Base-by-base conservation (phyloP, 225 moss, liverwort and hornwort genomes). In the Bryoerythrophyllum caledonicum region DNA sequence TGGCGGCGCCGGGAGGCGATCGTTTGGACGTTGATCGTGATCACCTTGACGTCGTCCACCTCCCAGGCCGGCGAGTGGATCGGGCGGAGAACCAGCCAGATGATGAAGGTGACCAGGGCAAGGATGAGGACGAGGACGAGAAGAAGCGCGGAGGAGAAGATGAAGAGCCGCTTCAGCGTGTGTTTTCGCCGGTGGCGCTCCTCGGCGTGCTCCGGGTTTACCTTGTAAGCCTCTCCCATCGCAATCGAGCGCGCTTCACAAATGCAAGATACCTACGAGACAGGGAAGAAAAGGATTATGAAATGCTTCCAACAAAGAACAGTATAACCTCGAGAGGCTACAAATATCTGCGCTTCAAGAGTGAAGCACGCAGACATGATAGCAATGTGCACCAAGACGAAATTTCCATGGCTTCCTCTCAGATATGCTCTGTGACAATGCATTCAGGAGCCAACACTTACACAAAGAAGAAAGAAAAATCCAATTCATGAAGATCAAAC, bases 61-160 rank as follows among this genome's bases (percentile, higher is more conserved):
- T 79, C 69, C 80, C 84, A 87, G 0, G 71, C 34, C 0, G 87
- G 87, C 0, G 79, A 69, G 70, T 82, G 81, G 10, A 87, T 79
- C 19, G 87, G 82, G 12, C 82, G 87, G 26, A 87, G 67, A 5
- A 74, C 59, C 0, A 84, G 79, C 81, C 87, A 87, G 0, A 63
- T 6, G 11, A 82, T 77, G 58, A 87, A 82, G 40, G 74, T 48
- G 20, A 66, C 25, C 23, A 87, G 25, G 1, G 68, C 79, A 9
- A 84, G 28, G 9, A 86, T 17, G 41, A 79, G 60, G 53, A 84
- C 7, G 6, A 66, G 12, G 23, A 68, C 56, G 32, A 73, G 13
- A 0, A 86, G 20, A 0, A 84, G 3, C 4, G 66, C 35, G 8
- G 4, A 63, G 0, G 44, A 40, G 4, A 53, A 6, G 69, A 78